Evolutionary conservation across 345 rosid genomes (phyloP).

Genomic region (Angophora floribunda): DNA sequence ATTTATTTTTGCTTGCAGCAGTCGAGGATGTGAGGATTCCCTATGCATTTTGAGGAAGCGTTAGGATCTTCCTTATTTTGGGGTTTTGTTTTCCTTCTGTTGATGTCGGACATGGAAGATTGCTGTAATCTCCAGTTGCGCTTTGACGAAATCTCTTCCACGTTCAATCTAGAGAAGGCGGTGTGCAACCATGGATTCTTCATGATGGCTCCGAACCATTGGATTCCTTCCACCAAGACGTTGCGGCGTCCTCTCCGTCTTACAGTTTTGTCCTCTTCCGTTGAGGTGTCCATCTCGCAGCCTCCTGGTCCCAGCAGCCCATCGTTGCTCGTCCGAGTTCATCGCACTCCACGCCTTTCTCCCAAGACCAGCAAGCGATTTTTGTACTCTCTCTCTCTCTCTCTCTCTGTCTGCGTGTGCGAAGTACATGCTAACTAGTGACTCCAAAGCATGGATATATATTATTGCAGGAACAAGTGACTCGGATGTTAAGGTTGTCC

Average conservation of each 20-base stretch:
- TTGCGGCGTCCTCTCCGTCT: slow-evolving; percentile 24
- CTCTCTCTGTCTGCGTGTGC: not conserved
- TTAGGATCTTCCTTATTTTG: not conserved
- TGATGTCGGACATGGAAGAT: not conserved
- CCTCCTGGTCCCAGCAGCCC: not conserved
- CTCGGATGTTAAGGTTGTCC: slow-evolving; percentile 34
- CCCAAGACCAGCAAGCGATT: slow-evolving; percentile 7
- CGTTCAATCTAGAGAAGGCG: slow-evolving; percentile 26
- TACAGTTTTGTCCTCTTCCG: not conserved
- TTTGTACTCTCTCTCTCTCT: not conserved
- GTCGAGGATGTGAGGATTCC: not conserved
- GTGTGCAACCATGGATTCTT: slow-evolving; percentile 18
- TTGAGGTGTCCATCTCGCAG: slow-evolving; percentile 26
- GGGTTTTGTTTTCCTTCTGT: not conserved
- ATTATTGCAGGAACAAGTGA: slow-evolving; percentile 19
- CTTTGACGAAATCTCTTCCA: not conserved
- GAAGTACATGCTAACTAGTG: not conserved
- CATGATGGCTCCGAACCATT: slow-evolving; percentile 46
- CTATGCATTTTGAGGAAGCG: not conserved
- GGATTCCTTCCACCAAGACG: slow-evolving; percentile 23
- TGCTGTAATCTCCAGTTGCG: not conserved
- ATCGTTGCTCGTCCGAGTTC: not conserved
- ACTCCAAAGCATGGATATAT: not conserved
- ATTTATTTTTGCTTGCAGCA: not conserved
- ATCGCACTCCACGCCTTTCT: not conserved